Conservation (phyloP, 176 grass and related monocot species). For the Hordeum marinum region DNA sequence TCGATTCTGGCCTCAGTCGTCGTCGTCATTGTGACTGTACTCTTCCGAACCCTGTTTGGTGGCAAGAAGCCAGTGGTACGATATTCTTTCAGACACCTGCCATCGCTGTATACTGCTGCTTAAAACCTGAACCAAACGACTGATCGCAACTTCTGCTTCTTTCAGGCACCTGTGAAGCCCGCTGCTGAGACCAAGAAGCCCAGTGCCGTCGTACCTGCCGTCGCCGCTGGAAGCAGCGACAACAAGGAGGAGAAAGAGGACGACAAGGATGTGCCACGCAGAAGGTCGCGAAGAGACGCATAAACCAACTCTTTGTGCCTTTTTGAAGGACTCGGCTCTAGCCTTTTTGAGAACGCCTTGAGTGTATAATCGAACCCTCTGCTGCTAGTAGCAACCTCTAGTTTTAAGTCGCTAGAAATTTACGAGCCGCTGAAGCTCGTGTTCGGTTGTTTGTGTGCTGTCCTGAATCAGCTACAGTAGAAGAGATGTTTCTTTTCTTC, state of each 20-base stretch:
- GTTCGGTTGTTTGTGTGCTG: conserved; percentile 1
- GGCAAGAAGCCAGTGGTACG: conserved; percentile 68
- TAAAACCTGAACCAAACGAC: not conserved
- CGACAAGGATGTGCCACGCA: conserved; percentile 46
- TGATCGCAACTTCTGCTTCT: not conserved
- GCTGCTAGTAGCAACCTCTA: not conserved
- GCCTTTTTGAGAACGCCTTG: not conserved
- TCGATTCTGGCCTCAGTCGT: conserved; percentile 62
- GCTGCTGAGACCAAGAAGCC: conserved; percentile 11
- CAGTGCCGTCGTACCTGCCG: not conserved
- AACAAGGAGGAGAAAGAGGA: conserved; percentile 52
- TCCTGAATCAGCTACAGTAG: not conserved
- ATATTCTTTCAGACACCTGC: not conserved
- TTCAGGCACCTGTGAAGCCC: conserved; percentile 41
- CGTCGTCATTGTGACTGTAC: conserved; percentile 43
- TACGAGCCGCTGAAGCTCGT: not conserved
- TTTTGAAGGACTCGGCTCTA: not conserved
- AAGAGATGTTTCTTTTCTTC: not conserved
- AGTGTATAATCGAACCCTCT: conserved; percentile 16
- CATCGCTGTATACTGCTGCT: not conserved
- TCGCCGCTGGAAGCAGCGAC: conserved; percentile 45
- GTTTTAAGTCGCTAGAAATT: not conserved
- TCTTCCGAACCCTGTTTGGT: conserved; percentile 65
- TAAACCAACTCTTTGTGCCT: conserved; percentile 10
- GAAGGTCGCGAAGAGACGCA: conserved; percentile 69